Conservation (phyloP, 2,329 filamentous ascomycete genomes). For the Monascus ruber region DNA sequence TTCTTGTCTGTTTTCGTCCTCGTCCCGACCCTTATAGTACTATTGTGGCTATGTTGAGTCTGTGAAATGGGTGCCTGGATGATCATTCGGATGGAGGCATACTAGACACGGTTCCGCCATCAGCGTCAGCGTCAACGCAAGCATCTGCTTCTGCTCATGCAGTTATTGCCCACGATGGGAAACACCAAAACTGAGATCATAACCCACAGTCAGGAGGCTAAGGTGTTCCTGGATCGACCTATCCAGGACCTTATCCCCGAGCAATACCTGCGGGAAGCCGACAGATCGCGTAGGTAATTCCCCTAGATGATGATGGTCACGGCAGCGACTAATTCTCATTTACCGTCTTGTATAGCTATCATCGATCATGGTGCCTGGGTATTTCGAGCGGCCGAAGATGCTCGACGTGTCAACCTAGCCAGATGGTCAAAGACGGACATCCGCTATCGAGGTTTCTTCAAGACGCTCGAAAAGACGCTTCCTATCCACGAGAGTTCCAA, state of each 20-base stretch:
- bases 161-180: too few relatives aligned
- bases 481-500: conserved; percentile 9
- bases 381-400: conserved; percentile 10
- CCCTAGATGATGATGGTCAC: too few relatives aligned
- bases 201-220: conserved; percentile 12
- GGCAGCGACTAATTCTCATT: too few relatives aligned
- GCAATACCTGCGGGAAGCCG: conserved; percentile 10
- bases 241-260: conserved; percentile 12
- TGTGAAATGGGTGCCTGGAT: too few relatives aligned
- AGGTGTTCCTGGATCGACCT: conserved; percentile 9
- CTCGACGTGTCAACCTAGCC: conserved; percentile 7
- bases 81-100: too few relatives aligned
- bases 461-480: conserved; percentile 12
- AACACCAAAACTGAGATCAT: conserved; percentile 19
- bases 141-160: too few relatives aligned
- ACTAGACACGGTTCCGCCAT: too few relatives aligned
- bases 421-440: conserved; percentile 13
- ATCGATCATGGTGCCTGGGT: conserved; percentile 11
- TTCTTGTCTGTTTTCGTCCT: too few relatives aligned
- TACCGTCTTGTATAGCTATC: conserved; percentile 4
- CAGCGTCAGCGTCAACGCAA: too few relatives aligned
- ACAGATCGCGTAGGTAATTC: conserved; percentile 7
- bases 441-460: conserved; percentile 14
- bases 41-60: too few relatives aligned
- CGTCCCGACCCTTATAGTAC: too few relatives aligned